Evolutionary conservation across 2,329 filamentous ascomycete genomes (phyloP), one percentile per base, ranked within the genome.

Genomic region (Dactylellina leptospora): DNA sequence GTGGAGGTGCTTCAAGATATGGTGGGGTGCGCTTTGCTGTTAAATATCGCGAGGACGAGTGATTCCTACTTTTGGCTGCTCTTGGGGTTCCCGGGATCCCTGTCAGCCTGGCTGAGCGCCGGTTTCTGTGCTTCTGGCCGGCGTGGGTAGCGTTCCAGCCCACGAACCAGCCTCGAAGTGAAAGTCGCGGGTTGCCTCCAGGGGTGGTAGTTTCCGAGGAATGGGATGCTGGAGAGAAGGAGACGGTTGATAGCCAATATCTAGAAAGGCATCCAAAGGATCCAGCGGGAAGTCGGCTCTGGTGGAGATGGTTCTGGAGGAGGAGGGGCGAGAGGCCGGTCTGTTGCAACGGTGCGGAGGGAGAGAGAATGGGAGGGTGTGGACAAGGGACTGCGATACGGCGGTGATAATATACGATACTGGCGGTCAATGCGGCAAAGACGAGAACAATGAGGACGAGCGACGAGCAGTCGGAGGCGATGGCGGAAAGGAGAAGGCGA

Each of bases 31-130:
- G 20, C 30, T 44, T 23, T 20, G n/a, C 11, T 30, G 27, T 54
- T 47, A 60, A 58, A 72, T 72, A 60, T 60, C 47, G 59, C 38
- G 53, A 45, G 47, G 62, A 42, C 56, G 38, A 40, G 23, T 45
- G 68, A 63, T 63, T 64, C 59, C 66, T 63, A 56, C 42, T 58
- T 53, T 44, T 53, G 42, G 23, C 44, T 30, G 23, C 20, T n/a
- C n/a, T 44, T 54, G 55, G 45, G 27, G 54, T 22, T 28, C 38
- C 40, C 28, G 36, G 27, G 48, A 64, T 59, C 68, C 68, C 53
- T 72, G 68, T 72, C 68, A 64, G 68, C 68, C 68, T 72, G 60
- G 68, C 68, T 72, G 68, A 72, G 25, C 33, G 68, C 68, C 68
- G 36, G 50, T 62, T 70, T 33, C 42, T 61, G 42, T 42, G 60